phyloP scores from a whole-genome alignment of 2,329 filamentous ascomycete genomes.

The Aureobasidium vineae region DNA sequence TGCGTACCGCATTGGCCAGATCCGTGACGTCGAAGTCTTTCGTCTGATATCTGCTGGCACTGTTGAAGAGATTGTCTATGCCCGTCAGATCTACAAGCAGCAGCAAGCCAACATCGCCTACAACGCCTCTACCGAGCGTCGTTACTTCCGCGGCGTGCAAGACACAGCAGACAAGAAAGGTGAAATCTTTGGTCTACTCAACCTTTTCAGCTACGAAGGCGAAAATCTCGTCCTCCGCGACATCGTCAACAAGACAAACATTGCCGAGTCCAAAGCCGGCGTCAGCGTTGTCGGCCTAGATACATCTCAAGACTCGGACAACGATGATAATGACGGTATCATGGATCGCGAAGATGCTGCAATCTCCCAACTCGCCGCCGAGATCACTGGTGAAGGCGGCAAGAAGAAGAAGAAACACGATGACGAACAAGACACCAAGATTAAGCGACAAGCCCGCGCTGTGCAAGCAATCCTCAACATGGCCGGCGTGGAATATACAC shows the following conservation, averaged over 20 bases:
- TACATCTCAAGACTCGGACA: conserved; percentile 54
- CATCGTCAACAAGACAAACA: conserved; percentile 97
- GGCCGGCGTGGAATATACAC: conserved; percentile 90
- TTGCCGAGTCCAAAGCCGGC: conserved; percentile 86
- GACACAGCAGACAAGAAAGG: conserved; percentile 78
- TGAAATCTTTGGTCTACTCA: conserved; percentile 87
- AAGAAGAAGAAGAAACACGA: conserved; percentile 42
- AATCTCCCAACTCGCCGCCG: conserved; percentile 68
- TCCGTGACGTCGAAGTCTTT: conserved; percentile 91
- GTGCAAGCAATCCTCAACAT: conserved; percentile 84
- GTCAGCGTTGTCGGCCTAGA: conserved; percentile 77
- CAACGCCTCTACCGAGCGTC: conserved; percentile 82
- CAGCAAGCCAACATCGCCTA: conserved; percentile 98
- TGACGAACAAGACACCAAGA: conserved; percentile 21
- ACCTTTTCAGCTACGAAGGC: conserved; percentile 79
- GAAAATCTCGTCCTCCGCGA: conserved; percentile 82
- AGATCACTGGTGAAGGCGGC: conserved; percentile 49
- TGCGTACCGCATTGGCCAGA: conserved; percentile 93
- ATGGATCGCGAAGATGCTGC: conserved; percentile 56
- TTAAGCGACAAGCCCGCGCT: conserved; percentile 62
- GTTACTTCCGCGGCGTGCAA: conserved; percentile 95
- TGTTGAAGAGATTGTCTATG: conserved; percentile 96
- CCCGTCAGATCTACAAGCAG: conserved; percentile 97
- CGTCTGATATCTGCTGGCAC: conserved; percentile 87
- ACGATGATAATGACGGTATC: conserved; percentile 33